Evolutionary conservation across 1,284 basidiomycete genomes (phyloP).

Genomic region (Cryptococcus sp.): DNA sequence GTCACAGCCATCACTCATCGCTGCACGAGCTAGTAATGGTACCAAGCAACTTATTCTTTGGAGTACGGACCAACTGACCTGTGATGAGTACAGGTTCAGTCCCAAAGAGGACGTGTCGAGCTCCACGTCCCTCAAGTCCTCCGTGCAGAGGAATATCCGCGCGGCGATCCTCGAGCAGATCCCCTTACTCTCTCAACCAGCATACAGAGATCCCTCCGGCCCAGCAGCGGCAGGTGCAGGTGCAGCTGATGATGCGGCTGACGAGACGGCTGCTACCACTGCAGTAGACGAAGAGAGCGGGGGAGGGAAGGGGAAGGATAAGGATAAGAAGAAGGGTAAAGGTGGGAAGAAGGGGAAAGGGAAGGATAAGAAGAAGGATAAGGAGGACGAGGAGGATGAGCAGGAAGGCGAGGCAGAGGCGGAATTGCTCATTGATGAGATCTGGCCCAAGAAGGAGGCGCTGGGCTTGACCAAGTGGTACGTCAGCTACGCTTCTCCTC

Average conservation of each 20-base stretch:
- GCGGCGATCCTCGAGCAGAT: conserved; percentile 78
- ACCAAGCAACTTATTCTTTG: no score
- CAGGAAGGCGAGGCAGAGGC: conserved; percentile 59
- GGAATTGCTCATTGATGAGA: conserved; percentile 70
- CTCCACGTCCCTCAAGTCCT: conserved; percentile 93
- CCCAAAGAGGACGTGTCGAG: conserved; percentile 84
- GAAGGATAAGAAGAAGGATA: conserved; percentile 31
- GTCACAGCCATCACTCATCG: no score
- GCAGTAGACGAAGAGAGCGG: conserved; percentile 19
- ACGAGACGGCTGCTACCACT: background rate
- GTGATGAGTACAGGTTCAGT: conserved; percentile 64
- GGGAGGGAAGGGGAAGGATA: conserved; percentile 21
- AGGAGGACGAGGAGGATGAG: conserved; percentile 51
- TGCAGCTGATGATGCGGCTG: conserved; percentile 2
- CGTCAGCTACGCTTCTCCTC: conserved; percentile 47
- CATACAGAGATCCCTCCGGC: conserved; percentile 30
- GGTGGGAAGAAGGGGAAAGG: conserved; percentile 42
- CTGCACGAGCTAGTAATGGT: no score
- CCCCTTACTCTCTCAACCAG: conserved; percentile 61
- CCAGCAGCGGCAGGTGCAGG: conserved; percentile 6
- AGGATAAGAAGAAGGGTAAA: conserved; percentile 43
- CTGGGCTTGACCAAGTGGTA: conserved; percentile 93
- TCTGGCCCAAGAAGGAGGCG: conserved; percentile 99
- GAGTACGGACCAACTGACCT: no score
- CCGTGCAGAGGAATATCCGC: conserved; percentile 87